These are phyloP conservation scores for Thalia dealbata DNA, from an alignment of 176 grass and related monocot species.

Conservation along the genomic window DNA sequence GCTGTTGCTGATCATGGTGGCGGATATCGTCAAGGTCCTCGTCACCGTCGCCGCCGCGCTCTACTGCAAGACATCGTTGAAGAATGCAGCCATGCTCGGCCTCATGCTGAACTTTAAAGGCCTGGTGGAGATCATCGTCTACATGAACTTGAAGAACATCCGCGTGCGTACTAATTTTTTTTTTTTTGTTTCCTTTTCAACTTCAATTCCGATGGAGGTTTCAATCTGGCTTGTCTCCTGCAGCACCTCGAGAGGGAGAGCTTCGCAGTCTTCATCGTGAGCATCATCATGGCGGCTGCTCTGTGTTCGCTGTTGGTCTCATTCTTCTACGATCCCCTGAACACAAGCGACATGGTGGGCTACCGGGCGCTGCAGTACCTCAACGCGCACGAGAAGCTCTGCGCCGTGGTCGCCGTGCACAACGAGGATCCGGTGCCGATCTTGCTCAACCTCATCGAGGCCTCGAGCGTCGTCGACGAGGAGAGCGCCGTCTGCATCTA, in stretches of 20 bases:
- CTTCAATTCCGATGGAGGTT: too few relatives aligned
- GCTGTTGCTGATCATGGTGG: background rate
- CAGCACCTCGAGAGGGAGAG: background rate
- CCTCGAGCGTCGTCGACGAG: constrained; percentile 32
- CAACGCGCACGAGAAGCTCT: constrained; percentile 3
- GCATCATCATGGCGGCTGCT: background rate
- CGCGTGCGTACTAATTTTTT: background rate
- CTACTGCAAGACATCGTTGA: constrained; percentile 12
- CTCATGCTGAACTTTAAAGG: constrained; percentile 37
- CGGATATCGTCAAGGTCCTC: constrained; percentile 4
- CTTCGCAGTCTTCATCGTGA: background rate
- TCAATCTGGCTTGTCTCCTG: background rate
- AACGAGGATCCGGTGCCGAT: constrained; percentile 53
- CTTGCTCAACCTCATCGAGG: constrained; percentile 65
- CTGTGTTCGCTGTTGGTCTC: constrained; percentile 11
- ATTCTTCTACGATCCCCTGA: constrained; percentile 17
- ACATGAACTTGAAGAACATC: background rate
- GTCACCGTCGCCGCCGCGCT: background rate
- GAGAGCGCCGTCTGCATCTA: constrained; percentile 43
- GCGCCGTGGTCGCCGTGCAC: constrained; percentile 21
- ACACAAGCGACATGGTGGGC: background rate
- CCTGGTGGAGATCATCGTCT: constrained; percentile 17
- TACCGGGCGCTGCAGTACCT: constrained; percentile 16
- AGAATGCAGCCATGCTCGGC: constrained; percentile 22
- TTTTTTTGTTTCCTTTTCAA: too few relatives aligned